Base-by-base conservation (phyloP, 176 grass and related monocot species). In the Eleusine coracana region DNA sequence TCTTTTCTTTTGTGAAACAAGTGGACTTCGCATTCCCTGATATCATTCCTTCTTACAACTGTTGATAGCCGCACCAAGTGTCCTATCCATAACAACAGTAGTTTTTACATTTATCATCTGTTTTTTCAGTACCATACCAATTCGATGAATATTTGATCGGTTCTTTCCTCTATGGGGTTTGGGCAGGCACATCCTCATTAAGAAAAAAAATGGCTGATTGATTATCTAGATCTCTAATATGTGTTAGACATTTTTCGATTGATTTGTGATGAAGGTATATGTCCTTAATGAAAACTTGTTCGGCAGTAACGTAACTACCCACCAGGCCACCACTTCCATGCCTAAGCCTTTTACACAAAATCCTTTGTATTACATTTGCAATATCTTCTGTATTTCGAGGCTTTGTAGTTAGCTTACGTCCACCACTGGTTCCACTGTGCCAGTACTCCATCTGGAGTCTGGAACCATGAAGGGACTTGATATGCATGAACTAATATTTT, bases 1-100 rank as follows among this genome's bases (percentile, higher is more conserved):
- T 86, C 66, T 74, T 71, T 79, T 83, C 64, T 71, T 58, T 58
- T 54, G 51, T 6, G 61, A 38, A 73, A 28, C 61, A 56, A 78
- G 7, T 73, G n/a, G 38, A 68, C 28, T 15, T 52, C 71, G 18
- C 69, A 64, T 46, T 38, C 68, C 17, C 5, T 20, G 3, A 58
- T 5, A 55, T 10, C 28, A 3, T 44, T 61, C 66, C 28, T 46
- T 78, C 8, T 71, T 71, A 73, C 28, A 70, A 89, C 10, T 76
- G 36, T 56, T 42, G 44, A 61, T 41, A 20, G 70, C 36, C 2
- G 3, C n/a, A 77, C 50, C 36, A 81, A 77, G 21, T 71, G 46
- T 42, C 14, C 5, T 73, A 27, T 23, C 3, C 21, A 40, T 62
- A 46, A 73, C 60, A 82, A 41, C 10, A n/a, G 29, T 84, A 50